Base-by-base conservation (phyloP, 106 monocot species). In the Amphibolis antarctica region DNA sequence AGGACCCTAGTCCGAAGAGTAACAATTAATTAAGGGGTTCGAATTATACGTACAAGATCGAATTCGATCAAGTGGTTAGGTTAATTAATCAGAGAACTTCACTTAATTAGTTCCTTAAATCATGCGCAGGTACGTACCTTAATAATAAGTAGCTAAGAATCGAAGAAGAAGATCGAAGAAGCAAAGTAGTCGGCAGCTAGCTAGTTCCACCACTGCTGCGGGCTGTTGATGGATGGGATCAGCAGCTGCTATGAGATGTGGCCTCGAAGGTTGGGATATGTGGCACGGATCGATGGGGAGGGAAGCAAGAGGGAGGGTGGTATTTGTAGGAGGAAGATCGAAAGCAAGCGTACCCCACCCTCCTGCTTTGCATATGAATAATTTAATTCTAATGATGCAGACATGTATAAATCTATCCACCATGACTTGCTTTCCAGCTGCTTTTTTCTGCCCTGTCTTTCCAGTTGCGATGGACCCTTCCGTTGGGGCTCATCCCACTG, bases 311-410 rank as follows among this genome's bases (percentile, higher is more conserved):
- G 42, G 30, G 15, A 6, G 60, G 60, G 60, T 42, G 60, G 60
- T 61, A 44, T 61, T 61, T 61, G 42, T 61, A 61, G 60, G 42
- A 19, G 58, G 19, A 9, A 26, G 57, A 57, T 28, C 19, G 54
- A 54, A 59, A 31, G 29, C 18, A 0, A 15, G 31, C 9, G 18
- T 18, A 36, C 42, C 60, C 36, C 44, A 61, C 42, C 20, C 21
- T 28, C 17, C 12, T 2, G 58, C 17, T 30, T 58, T 58, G n/a
- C 30, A 28, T 22, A 26, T 55, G 55, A 55, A 24, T 55, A 55
- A 26, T n/a, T n/a, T 55, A 49, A 49, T 49, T 13, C 10, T 49
- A 14, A 13, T n/a, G n/a, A 28, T 56, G 26, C 36, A 36, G 36
- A 7, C 36, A 56, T 29, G 60, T 21, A 60, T 19, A 13, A 6